phyloP scores from a whole-genome alignment of 78 protist genomes.

The Bodo saltans region DNA sequence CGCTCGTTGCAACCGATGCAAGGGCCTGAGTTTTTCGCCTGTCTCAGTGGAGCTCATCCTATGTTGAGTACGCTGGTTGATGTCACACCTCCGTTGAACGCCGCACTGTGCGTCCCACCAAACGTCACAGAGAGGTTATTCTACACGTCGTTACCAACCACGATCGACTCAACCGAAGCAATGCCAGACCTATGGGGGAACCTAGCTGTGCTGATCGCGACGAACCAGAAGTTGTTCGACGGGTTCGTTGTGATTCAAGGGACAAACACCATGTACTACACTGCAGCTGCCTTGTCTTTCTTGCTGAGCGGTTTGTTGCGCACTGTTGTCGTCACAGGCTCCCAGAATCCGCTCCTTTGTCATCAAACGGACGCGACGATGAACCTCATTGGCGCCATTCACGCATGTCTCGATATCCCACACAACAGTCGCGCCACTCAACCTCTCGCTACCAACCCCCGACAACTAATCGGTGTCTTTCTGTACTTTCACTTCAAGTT shows the following conservation, averaged over 20 bases:
- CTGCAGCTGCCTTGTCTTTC: slow-evolving; percentile 71
- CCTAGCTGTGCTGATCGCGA: slow-evolving; percentile 35
- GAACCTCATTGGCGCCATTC: slow-evolving; percentile 48
- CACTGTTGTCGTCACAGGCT: slow-evolving; percentile 72
- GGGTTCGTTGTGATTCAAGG: slow-evolving; percentile 76
- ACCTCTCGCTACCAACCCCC: background rate
- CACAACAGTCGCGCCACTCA: slow-evolving; percentile 41
- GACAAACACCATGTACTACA: slow-evolving; percentile 79
- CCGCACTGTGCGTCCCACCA: slow-evolving; percentile 43
- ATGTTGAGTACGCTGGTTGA: background rate
- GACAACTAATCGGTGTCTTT: slow-evolving; percentile 53
- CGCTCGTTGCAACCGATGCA: background rate
- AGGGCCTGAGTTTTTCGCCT: background rate
- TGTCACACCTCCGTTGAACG: background rate
- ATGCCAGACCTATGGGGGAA: slow-evolving; percentile 43
- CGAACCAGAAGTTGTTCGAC: slow-evolving; percentile 35
- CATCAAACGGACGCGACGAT: slow-evolving; percentile 42
- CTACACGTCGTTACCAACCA: background rate
- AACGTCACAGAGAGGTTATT: background rate
- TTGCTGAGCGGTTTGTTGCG: slow-evolving; percentile 59
- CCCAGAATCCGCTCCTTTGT: slow-evolving; percentile 60
- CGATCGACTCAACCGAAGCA: slow-evolving; percentile 67
- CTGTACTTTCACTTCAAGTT: slow-evolving; percentile 51
- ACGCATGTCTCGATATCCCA: no score
- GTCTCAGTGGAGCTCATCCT: background rate